Conservation (phyloP, 805 yeast genomes). For the Cyberlindnera mycetangii region DNA sequence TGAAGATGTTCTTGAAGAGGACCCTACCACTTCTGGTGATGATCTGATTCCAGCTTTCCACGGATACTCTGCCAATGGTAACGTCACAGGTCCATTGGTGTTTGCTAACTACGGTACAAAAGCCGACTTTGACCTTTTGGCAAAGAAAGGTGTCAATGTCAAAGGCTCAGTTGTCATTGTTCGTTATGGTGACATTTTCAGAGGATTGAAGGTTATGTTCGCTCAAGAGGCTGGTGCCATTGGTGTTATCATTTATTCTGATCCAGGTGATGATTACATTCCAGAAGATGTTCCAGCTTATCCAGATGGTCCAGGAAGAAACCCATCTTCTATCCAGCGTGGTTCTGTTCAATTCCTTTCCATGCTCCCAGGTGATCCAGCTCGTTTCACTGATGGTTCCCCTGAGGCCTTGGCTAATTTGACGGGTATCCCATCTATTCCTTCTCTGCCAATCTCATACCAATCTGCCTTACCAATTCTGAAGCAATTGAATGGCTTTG, state of each 20-base stretch:
- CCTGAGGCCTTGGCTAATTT: constrained; percentile 49
- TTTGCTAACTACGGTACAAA: constrained; percentile 69
- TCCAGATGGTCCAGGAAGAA: constrained; percentile 75
- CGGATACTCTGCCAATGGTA: constrained; percentile 74
- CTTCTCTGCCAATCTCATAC: constrained; percentile 67
- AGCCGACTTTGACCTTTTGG: constrained; percentile 53
- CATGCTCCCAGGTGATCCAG: constrained; percentile 70
- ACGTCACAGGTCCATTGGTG: constrained; percentile 62
- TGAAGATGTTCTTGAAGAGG: constrained; percentile 53
- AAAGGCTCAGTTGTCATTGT: constrained; percentile 61
- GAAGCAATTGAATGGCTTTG: constrained; percentile 54
- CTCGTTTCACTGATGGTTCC: constrained; percentile 60
- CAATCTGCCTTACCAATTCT: constrained; percentile 63
- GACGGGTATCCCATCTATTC: constrained; percentile 58
- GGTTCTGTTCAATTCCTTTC: constrained; percentile 69
- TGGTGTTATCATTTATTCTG: constrained; percentile 67
- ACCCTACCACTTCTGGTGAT: constrained; percentile 39
- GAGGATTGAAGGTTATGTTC: constrained; percentile 74
- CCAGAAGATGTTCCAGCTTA: constrained; percentile 61
- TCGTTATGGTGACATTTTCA: constrained; percentile 62
- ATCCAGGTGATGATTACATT: constrained; percentile 62
- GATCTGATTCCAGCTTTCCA: constrained; percentile 67
- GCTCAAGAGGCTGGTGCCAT: constrained; percentile 70
- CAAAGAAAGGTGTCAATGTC: constrained; percentile 44
- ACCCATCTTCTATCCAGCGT: constrained; percentile 73